A percentile compares a stretch with the other conserved stretches of the same genome.
Evolutionary conservation across 306 rosid genomes (phyloP).

Genomic region (Corylus americana): DNA sequence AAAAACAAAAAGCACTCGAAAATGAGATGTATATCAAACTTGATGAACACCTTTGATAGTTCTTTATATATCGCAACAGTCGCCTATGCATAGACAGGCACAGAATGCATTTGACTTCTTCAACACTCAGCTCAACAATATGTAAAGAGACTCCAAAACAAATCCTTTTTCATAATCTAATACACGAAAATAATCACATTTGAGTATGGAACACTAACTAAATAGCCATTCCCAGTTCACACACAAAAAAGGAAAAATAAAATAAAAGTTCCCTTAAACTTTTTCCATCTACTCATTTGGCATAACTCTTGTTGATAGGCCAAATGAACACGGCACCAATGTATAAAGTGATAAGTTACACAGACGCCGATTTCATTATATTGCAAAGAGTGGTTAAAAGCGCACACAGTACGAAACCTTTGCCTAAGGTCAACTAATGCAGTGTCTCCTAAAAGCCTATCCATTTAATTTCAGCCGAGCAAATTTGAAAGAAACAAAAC

Average conservation of each 20-base stretch:
- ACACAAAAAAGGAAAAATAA: background rate
- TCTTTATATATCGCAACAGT: background rate
- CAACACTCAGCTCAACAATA: background rate
- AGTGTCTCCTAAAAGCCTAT: background rate
- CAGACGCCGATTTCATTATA: background rate
- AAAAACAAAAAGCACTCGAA: background rate
- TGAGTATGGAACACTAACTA: background rate
- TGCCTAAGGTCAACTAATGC: background rate
- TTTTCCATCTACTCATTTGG: background rate
- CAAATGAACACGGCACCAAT: background rate
- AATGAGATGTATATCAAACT: background rate
- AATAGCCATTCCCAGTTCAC: background rate
- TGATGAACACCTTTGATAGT: background rate
- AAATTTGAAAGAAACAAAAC: conserved; percentile 1
- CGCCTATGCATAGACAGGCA: background rate
- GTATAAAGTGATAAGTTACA: background rate
- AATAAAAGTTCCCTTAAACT: background rate
- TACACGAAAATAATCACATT: background rate
- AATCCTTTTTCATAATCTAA: background rate
- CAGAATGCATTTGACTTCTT: background rate
- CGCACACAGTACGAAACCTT: background rate
- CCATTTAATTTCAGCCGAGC: conserved; percentile 1
- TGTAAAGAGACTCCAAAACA: background rate
- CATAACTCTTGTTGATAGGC: background rate
- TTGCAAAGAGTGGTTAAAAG: background rate